Base-by-base conservation (phyloP, 2,329 filamentous ascomycete genomes). In the Sporothrix mexicana region DNA sequence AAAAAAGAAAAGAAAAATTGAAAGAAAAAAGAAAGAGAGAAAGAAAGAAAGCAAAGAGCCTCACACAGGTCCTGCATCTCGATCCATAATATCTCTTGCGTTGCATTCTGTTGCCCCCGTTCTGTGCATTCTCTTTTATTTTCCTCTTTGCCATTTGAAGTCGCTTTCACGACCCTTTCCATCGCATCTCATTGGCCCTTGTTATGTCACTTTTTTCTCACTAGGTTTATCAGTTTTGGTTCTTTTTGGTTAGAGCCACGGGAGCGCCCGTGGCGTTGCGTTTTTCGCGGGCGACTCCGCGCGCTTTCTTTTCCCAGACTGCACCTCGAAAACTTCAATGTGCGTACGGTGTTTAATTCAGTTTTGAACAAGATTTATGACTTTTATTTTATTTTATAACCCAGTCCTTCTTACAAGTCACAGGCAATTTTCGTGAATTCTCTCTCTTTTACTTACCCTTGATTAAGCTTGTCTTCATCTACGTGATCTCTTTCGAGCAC, bases 161-260 rank as follows among this genome's bases (percentile, higher is more conserved):
- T n/a, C n/a, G n/a, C n/a, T n/a, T n/a, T 15, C 41, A 43, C 13
- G 20, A 64, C 47, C 20, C 12, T 47, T 8, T 45, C 12, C 10
- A 15, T 7, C 41, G 5, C 6, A 41, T 66, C 61, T 66, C 61
- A 66, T 66, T 66, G 61, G 61, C 2, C 20, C 30, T 7, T 36
- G 30, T 36, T 7, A 36, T 36, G 43, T 51, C 45, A 13, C 9
- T 15, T 30, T 45, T 67, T 36, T 25, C 5, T 67, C 62, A 51
- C 61, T 43, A 53, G 23, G 66, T 43, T 53, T 41, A 10, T 68
- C 66, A 20, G 17, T 51, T 53, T 68, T 47, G 64, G 55, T 69
- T 59, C 66, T 49, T 69, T 73, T 57, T 20, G 68, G 73, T 70
- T 72, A 69, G 70, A 67, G 73, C 66, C 59, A 66, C 73, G 66